Base-by-base conservation (phyloP, 106 monocot genomes). In the Vanilla planifolia region DNA sequence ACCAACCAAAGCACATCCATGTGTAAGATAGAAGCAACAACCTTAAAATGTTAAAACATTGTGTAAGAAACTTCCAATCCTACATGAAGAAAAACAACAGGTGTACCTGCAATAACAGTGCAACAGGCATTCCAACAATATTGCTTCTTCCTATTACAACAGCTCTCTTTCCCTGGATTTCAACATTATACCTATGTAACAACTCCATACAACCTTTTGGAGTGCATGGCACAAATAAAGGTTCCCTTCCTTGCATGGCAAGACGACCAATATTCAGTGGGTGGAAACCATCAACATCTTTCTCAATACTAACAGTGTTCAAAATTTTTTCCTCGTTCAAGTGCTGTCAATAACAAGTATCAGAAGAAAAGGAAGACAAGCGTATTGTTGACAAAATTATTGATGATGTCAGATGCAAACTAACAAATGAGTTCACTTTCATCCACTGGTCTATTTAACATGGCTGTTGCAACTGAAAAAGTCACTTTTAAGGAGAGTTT, bases 251-350 rank as follows among this genome's bases (percentile, higher is more conserved):
- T 83, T 95, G 89, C 95, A 95, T 95, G 29, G 89, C 95, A 59
- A 95, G 89, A 63, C 85, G 89, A 32, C 95, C 95, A 64, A 95
- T 95, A 63, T 89, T 89, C 56, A 95, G 51, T 44, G 95, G 95
- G 81, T 95, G 95, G 59, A 95, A 95, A 62, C 95, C 95, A 79
- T 95, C 95, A 24, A 95, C 86, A 79, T 95, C 95, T 70, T 95
- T 95, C 50, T 90, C 83, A 59, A 95, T 84, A 63, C 59, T 84
- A 51, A 95, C 83, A 64, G 82, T 90, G 53, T 75, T 84, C 44
- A 95, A 59, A 14, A 95, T 75, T 55, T 55, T 89, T 62, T 89
- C 95, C 48, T 90, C 95, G 66, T 90, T 95, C 45, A 95, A 90
- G 69, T 95, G 95, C 60, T 84, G 8, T 21, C 50, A 50, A 50